phyloP scores from a whole-genome alignment of 768 basidiomycete genomes.

The Calocera cornea region DNA sequence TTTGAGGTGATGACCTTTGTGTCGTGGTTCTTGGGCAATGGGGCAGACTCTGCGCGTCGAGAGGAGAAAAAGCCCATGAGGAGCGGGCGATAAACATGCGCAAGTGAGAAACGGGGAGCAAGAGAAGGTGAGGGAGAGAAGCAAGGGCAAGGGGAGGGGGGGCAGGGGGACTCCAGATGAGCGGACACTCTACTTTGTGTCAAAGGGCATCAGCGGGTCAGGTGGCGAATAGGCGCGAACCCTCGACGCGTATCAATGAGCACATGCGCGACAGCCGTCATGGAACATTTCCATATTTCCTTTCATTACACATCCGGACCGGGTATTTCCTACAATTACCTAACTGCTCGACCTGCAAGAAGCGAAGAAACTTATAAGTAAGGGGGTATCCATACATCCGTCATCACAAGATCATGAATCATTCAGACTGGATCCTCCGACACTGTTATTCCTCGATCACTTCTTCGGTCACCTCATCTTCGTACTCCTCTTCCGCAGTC shows the following conservation, averaged over 20 bases:
- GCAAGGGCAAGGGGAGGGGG: not conserved
- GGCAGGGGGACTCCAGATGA: not conserved
- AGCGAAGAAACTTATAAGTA: not conserved
- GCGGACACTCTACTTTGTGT: not conserved
- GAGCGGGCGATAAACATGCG: not conserved
- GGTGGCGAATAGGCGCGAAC: not conserved
- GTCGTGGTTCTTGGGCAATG: not conserved
- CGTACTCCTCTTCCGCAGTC: constrained; percentile 4
- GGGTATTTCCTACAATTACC: constrained; percentile 3
- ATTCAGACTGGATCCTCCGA: not conserved
- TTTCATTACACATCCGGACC: not conserved
- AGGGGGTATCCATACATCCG: constrained; percentile 1
- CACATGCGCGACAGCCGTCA: not conserved
- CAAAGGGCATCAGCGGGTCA: not conserved
- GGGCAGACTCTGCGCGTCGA: not conserved
- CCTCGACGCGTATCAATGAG: not conserved
- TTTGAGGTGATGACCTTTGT: not conserved
- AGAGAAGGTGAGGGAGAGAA: not conserved
- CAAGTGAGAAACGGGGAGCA: not conserved
- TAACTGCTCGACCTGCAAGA: constrained; percentile 1
- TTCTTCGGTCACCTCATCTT: not conserved
- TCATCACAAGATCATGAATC: not conserved
- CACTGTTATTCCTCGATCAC: not conserved
- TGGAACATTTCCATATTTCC: not conserved
- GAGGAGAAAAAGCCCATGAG: constrained; percentile 3